A percentile compares a stretch with the other conserved stretches of the same genome.
Evolutionary conservation across 2,329 filamentous ascomycete genomes (phyloP).

Genomic region (Grosmannia clavigera): DNA sequence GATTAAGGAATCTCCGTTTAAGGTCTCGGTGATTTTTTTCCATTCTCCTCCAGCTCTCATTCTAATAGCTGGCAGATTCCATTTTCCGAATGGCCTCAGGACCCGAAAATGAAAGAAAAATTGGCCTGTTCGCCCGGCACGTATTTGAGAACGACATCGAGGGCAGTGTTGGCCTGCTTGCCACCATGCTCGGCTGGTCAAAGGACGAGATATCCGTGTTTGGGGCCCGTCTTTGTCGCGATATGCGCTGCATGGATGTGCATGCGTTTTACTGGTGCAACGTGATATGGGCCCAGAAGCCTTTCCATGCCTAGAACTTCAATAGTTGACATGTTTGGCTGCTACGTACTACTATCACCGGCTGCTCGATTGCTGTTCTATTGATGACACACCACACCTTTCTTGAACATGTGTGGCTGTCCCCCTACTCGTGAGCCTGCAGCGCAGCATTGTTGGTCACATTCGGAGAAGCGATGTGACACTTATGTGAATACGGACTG

Average conservation of each 20-base stretch:
- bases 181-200: constrained; percentile 10
- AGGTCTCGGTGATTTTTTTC: too few species aligned
- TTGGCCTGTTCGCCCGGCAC: constrained; percentile 12
- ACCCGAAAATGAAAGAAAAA: constrained; percentile 16
- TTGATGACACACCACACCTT: too few species aligned
- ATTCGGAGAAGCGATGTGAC: too few species aligned
- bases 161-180: constrained; percentile 8
- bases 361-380: too few species aligned
- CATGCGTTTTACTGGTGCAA: constrained; percentile 8
- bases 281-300: constrained; percentile 10
- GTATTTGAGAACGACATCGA: constrained; percentile 9
- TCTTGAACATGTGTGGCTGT: too few species aligned
- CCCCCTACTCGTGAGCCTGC: too few species aligned
- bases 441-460: too few species aligned
- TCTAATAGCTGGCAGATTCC: constrained; percentile 9
- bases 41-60: neutral
- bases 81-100: constrained; percentile 21
- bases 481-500: too few species aligned
- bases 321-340: too few species aligned
- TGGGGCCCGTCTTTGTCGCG: constrained; percentile 7
- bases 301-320: neutral
- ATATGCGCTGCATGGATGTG: constrained; percentile 7
- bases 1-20: too few species aligned
- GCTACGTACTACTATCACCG: too few species aligned
- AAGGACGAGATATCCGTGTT: constrained; percentile 8